Evolutionary conservation across 352 stramenopile genomes (phyloP), one percentile per base, ranked within the genome.

Genomic region (Pythium monospermum): DNA sequence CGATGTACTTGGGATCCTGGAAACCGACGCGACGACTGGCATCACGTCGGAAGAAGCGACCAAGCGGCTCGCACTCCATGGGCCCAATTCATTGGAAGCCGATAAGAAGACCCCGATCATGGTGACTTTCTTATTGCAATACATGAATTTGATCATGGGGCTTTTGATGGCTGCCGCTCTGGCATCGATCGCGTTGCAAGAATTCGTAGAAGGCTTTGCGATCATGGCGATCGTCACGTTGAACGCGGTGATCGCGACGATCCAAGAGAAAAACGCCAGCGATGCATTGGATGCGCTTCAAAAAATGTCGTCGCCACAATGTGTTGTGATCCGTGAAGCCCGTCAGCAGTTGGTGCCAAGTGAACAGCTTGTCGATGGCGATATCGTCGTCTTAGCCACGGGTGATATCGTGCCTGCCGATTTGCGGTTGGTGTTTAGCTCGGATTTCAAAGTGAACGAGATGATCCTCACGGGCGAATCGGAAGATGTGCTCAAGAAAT

Each of bases 371-470:
- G 76, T 90, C 10, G 38, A 56, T 3, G 91, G 87, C 25, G 79
- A 88, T 38, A 72, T 94, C 19, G 82, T 98, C 31, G 66, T 89
- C 21, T 72, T 98, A 1, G 73, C 74, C 18, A 95, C 86, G 16
- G 94, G 92, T n/a, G 94, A 98, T 57, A 93, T 97, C 51, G 85
- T 98, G 27, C 87, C 91, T 1, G 76, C 86, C 1, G 94, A 98
- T 60, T 86, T 94, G 19, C 64, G 91, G n/a, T 73, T 98, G 5
- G 67, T 94, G 10, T 72, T 83, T 46, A 95, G 87, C 55, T 76
- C 81, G 0, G 68, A 87, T 46, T 77, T 89, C 30, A 83, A 91
- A 54, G 76, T 98, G 5, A 96, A 98, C 63, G 91, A 98, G 74
- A 96, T 91, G 57, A 96, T 87, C 52, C 71, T 98, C 5, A 98